Evolutionary conservation across 805 yeast genomes (phyloP), one percentile per base, ranked within the genome.

Genomic region (Ogataea nonfermentans): DNA sequence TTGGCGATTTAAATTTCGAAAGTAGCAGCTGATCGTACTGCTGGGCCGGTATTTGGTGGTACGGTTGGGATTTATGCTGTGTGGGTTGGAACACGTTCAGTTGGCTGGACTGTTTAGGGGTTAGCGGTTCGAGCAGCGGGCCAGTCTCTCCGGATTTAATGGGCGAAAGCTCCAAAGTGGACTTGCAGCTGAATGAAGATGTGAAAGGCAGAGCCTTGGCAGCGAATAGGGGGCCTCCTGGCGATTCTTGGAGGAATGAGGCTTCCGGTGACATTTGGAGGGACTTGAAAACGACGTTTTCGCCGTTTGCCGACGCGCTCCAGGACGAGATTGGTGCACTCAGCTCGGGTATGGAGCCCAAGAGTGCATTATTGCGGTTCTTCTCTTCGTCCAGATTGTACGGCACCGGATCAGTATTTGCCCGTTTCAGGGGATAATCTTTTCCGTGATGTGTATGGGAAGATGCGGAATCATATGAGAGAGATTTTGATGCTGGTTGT

Each of bases 121-220:
- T 77, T 35, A 78, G 59, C 10, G 87, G 85, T 57, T 79, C 84
- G 34, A 80, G 62, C 29, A 80, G 60, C 5, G 86, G 85, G 2
- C 85, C 86, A 3, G 83, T 74, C 41, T 77, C 82, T 40, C 70
- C 68, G 5, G 73, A 65, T 46, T 76, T 68, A 31, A 78, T 54
- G 7, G 87, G 87, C 16, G 81, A 76, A 14, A 81, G 58, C 52
- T 81, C 86, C 46, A 80, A 71, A 52, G 75, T 80, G 17, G 83
- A 76, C 48, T 70, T 74, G 51, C 84, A 78, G 56, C 82, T 79
- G 59, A 81, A 81, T 9, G 84, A 77, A 16, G 84, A 79, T 3
- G 84, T 76, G 53, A 76, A 77, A 8, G 78, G 72, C 32, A 72
- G 57, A 47, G 63, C 63, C 42, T 66, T 67, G 14, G 67, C 65